Evolutionary conservation across 1,284 basidiomycete species (phyloP), one percentile per base, ranked within the genome.

Genomic region (Porogramme epimiltina): DNA sequence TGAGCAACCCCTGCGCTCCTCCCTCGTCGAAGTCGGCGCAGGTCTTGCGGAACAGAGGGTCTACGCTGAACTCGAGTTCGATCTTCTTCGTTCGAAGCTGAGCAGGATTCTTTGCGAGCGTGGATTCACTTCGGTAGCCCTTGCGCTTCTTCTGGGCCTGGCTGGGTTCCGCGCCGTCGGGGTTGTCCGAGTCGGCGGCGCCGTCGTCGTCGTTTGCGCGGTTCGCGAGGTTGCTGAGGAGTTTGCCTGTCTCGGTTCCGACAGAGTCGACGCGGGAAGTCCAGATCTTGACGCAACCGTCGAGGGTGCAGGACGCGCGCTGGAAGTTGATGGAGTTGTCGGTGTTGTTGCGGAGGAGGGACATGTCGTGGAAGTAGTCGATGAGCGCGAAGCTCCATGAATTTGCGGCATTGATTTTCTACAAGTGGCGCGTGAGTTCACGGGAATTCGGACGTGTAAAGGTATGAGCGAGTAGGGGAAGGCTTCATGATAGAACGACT

Each of bases 251-350:
- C 71, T 99, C 97, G 0, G 93, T 96, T 11, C 94, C 94, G 38
- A 98, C 95, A 59, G 90, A 93, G 70, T 99, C 96, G 34, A 99
- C 97, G 51, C 96, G 88, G 60, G 91, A 95, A 1, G 96, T 99
- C 95, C 95, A 99, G 54, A 99, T 97, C 75, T 99, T 99, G 70
- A 99, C 94, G 70, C 97, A 99, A 4, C 97, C 97, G 55, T 99
- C 97, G 18, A 99, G 83, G 0, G 96, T 99, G 68, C 90, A 97
- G 0, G 93, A 96, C 10, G 96, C 96, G 66, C 97, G 96, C 70
- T 98, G 95, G 67, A 99, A 99, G 73, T 99, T 98, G 81, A 99
- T 98, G 18, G 91, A 89, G 67, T 96, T 95, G 62, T 95, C 92
- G 47, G 84, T 83, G 52, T 88, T 85, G 70, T 98, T 96, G 41